These are phyloP conservation scores for Brettanomyces nanus DNA, from an alignment of 805 yeast species.

Conservation along the genomic window DNA sequence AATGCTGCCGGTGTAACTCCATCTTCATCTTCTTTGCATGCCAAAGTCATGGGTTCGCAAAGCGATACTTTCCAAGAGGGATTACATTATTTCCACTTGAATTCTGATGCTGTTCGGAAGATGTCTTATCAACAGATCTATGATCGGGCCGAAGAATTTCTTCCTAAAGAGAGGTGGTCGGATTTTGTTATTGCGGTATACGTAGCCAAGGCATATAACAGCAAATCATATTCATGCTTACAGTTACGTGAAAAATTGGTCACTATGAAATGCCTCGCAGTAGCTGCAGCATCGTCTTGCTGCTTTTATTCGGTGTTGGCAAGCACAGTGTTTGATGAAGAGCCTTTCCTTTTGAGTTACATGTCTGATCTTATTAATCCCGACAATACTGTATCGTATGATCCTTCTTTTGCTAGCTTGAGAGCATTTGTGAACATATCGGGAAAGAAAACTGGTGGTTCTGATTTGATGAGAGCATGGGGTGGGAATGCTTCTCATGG, in stretches of 20 bases:
- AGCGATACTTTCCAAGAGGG: slow-evolving; percentile 29
- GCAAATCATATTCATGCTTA: slow-evolving; percentile 42
- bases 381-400: slow-evolving; percentile 44
- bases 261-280: slow-evolving; percentile 55
- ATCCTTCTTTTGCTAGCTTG: slow-evolving; percentile 51
- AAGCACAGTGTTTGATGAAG: slow-evolving; percentile 60
- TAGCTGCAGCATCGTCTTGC: slow-evolving; percentile 54
- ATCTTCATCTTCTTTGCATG: not conserved
- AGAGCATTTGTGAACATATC: slow-evolving; percentile 66
- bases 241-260: slow-evolving; percentile 51
- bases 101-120: slow-evolving; percentile 50
- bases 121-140: slow-evolving; percentile 52
- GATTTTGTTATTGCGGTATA: slow-evolving; percentile 55
- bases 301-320: slow-evolving; percentile 51
- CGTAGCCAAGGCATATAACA: slow-evolving; percentile 65
- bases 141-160: slow-evolving; percentile 45
- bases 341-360: slow-evolving; percentile 61
- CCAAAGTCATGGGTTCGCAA: not conserved
- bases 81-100: slow-evolving; percentile 39
- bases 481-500: slow-evolving; percentile 91
- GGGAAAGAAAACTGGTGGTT: slow-evolving; percentile 57
- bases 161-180: slow-evolving; percentile 59
- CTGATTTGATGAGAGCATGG: slow-evolving; percentile 66
- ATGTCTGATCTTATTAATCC: slow-evolving; percentile 69
- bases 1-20: not conserved